Evolutionary conservation across 1,139 yeast genomes (phyloP), one percentile per base, ranked within the genome.

Genomic region (Pichia sp.): DNA sequence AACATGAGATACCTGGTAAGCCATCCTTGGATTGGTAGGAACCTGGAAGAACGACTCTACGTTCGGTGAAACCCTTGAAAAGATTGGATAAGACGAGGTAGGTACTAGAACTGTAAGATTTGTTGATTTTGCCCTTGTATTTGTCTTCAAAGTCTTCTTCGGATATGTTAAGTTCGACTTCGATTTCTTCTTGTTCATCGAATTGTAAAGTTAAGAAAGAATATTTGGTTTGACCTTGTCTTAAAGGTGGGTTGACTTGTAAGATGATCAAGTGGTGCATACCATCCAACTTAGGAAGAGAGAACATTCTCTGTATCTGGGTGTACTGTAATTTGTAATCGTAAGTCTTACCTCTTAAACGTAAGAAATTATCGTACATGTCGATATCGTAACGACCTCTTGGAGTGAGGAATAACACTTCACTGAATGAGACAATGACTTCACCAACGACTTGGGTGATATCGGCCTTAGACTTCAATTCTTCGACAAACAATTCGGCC

Each of bases 301-400:
- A 81, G 59, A 93, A 93, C 43, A 93, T 81, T 61, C 96, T 77
- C 67, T 91, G 96, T 55, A 93, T 85, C 63, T 89, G 95, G 61
- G 83, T 78, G 69, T 88, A 93, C 65, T 88, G 96, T 51, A 94
- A 79, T 70, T 93, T 94, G 76, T 93, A 94, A 67, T 93, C 99
- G 69, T 94, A 93, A 3, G 99, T 93, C 69, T 93, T 93, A 67
- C 99, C 99, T 62, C 99, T 83, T 50, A 93, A 76, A 66, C 99
- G 83, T 68, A 94, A 79, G 38, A 95, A 87, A 24, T 81, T 79
- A 38, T 89, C 83, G 68, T 88, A 93, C 85, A 93, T 85, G 67
- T 91, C 98, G 59, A 93, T 86, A 66, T 94, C 99, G 67, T 91
- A 93, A 68, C 99, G 93, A 59, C 99, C 99, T 77, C 96, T 83